Evolutionary conservation across 257 asterid species (phyloP), one percentile per base, ranked within the genome.

Genomic region (Solanum habrochaites): DNA sequence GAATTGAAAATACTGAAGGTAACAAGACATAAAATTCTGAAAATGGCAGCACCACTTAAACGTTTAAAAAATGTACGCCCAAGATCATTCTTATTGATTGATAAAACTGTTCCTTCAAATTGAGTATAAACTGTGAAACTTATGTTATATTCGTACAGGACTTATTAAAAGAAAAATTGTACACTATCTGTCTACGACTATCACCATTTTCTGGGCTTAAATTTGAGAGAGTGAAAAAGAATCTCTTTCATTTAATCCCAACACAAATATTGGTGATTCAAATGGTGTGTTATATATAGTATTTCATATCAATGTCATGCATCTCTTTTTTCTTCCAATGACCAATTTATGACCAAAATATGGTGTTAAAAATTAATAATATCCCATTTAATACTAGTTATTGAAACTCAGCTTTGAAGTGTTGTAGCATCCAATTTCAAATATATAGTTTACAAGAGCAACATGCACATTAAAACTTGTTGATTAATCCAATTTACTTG

Each of bases 41-140:
- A 62, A 35, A 94, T 90, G 93, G 97, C 98, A 10, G 98, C 98
- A 78, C 99, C 99, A 29, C 99, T 94, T 3, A 98, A 95, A 49
- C 21, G 21, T 7, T 49, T 49, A 49, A 49, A 49, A 49, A 15
- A 49, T 49, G 58, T 49, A 15, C 21, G 58, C 8, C 6, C 97
- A 2, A 97, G 92, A 70, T 95, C 98, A 3, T 73, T 87, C 67
- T 90, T 94, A 37, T 91, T 95, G 96, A 89, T 86, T 94, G 96
- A 75, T 88, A 95, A 86, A 75, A 97, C 89, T 96, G 95, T 62
- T 95, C 99, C 99, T 94, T 97, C 93, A 96, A 89, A 88, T 96
- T 97, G n/a, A 93, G 98, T 83, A 97, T 96, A 86, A 95, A 97
- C 47, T 93, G 95, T n/a, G 97, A 98, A 49, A 95, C 95, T 23